Evolutionary conservation across 2,329 filamentous ascomycete genomes (phyloP), one percentile per base, ranked within the genome.

Genomic region (Chaetomium globosum): DNA sequence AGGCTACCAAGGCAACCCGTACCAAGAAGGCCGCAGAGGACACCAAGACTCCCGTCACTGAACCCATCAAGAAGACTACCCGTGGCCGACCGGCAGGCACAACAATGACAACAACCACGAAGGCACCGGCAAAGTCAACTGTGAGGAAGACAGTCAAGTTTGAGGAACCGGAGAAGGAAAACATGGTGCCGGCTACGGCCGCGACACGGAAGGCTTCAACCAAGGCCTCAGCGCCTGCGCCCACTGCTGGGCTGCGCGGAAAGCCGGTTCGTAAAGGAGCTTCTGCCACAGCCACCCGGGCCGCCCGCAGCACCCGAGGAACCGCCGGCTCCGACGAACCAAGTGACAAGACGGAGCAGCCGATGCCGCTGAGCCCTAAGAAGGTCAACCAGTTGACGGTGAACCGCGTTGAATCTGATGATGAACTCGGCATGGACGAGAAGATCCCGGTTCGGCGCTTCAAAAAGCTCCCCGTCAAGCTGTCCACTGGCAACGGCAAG

Each of bases 131-230:
- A 68, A 84, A 80, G 74, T 75, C 83, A 21, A 77, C 79, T 5
- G 75, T 79, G 39, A 87, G 85, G 78, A 89, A 88, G 78, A 81
- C 80, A 2, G 86, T 89, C 71, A 87, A 83, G 65, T 89, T 89
- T 73, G 81, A 87, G 72, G 85, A 86, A 70, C 83, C 84, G 3
- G 86, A 87, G 73, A 89, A 89, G 76, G 87, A 89, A 73, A 89
- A 89, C 68, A 75, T 86, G 46, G 74, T 79, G 23, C 84, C 74
- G 4, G 30, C 74, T 12, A 46, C 48, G 8, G 30, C 31, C 19
- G 68, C 71, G 7, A 75, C 77, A 65, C 67, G 68, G 12, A 79
- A 79, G 67, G 67, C 73, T 10, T 61, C 73, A 23, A 53, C 73
- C 55, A 64, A 59, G 46, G 21, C 62, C 12, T 12, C 63, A 9